Evolutionary conservation across 2,329 filamentous ascomycete genomes (phyloP), one percentile per base, ranked within the genome.

Genomic region (Lecanosticta acicola): DNA sequence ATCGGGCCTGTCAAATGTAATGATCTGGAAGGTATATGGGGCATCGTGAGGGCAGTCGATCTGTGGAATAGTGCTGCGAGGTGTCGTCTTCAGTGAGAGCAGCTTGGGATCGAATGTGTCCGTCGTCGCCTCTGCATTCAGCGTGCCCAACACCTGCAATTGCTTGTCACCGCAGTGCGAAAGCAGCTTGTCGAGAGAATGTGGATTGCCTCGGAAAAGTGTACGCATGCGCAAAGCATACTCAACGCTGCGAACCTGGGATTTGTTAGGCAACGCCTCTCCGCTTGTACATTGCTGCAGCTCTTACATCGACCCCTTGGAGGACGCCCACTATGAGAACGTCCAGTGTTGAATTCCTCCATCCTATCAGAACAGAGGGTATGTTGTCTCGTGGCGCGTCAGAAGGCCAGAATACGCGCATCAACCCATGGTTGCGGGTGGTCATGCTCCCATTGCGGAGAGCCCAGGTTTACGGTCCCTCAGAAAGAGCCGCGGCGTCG

Each of bases 331-430:
- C 82, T 32, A 97, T 90, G 60, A 97, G 85, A 38, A 97, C 75
- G 68, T 98, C 93, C 42, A 89, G 74, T 39, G 84, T 83, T 32
- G 91, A 96, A 68, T 98, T 98, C 61, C 85, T 82, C 88, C 91
- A 98, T 62, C 93, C 93, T 38, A 98, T 86, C 54, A 98, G 81
- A 50, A 96, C 86, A 36, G 91, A 93, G 34, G 87, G 80, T 46
- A 79, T 75, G 57, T 81, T 79, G 45, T 83, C 85, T 67, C 76
- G 78, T 44, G 79, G 77, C 62, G 87, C 81, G 71, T 77, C 90
- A 62, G 85, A 85, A 61, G 93, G 94, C 93, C 93, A 98, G 74
- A 98, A 97, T 73, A 98, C 83, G 75, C 93, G 88, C 83, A 97
- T 88, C 74, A 97, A 76, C 63, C 87, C 90, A 66, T 66, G 58